Conservation (phyloP, 441 rosid genomes). For the Gossypium trilobum region DNA sequence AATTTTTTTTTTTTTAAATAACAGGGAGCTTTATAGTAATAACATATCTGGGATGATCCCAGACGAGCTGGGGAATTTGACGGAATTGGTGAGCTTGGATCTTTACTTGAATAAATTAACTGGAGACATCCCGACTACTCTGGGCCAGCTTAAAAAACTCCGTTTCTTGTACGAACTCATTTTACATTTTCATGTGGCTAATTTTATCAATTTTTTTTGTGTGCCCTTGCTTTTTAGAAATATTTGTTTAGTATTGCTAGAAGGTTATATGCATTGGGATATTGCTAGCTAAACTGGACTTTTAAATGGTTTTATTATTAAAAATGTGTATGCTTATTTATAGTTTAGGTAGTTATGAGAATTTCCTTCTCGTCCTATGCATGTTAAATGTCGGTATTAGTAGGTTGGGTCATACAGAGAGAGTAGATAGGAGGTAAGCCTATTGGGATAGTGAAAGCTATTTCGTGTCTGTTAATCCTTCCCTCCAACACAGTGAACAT, state of each 20-base stretch:
- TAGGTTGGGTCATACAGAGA: not conserved
- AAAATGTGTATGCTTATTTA: not conserved
- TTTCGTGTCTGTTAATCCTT: not conserved
- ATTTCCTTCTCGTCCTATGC: not conserved
- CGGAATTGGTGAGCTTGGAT: slow-evolving; percentile 82
- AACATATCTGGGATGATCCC: slow-evolving; percentile 51
- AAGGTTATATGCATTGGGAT: not conserved
- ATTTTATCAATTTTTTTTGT: not conserved
- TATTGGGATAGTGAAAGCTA: not conserved
- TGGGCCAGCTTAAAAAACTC: slow-evolving; percentile 57
- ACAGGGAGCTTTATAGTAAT: slow-evolving; percentile 78
- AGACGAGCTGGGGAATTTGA: slow-evolving; percentile 70
- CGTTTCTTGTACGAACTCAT: slow-evolving; percentile 60
- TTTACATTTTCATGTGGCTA: not conserved
- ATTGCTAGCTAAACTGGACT: not conserved
- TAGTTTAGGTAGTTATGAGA: not conserved
- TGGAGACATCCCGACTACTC: slow-evolving; percentile 60
- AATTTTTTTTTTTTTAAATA: not conserved
- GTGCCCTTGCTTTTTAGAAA: not conserved
- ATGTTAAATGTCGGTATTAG: not conserved
- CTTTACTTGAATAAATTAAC: slow-evolving; percentile 62
- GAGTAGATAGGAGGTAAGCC: not conserved
- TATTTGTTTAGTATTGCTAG: slow-evolving; percentile 1
- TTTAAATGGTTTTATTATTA: not conserved
- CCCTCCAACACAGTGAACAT: not conserved